Base-by-base conservation (phyloP, 1,284 basidiomycete genomes). In the Fistulinella cinereoalba region DNA sequence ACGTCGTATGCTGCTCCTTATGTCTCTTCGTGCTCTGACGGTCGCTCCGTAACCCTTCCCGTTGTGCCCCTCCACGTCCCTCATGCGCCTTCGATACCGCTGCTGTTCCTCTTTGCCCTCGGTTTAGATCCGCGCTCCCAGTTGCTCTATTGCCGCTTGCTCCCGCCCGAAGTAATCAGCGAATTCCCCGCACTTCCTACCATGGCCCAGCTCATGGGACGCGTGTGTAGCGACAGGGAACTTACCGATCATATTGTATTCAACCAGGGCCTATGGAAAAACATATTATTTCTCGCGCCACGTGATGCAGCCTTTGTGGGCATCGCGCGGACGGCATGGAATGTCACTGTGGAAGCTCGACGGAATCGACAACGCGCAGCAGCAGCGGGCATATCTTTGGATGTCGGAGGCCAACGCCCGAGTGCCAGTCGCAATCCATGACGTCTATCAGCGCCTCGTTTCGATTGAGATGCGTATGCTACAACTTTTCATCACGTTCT, bases 111-210 rank as follows among this genome's bases (percentile, higher is more conserved):
- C 39, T 67, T 62, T 28, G 62, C 56, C 6, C 54, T 70, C 4
- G 58, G 67, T 10, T 55, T 69, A 29, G 67, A 69, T 48, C 36
- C 50, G 6, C 60, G 59, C 15, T 57, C 63, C 4, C 64, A 66
- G 37, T 44, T 64, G n/a, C 62, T 74, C 33, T 70, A 57, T 24
- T 67, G 68, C 12, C 62, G 58, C 44, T 58, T 75, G 37, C 69
- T 76, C 31, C 73, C 73, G 0, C 33, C 58, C 7, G 59, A 64
- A 47, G 72, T 69, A 39, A 68, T 75, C 28, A 68, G 58, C 37
- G 73, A 75, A 61, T 75, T 71, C 52, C 74, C 83, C 2, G 74
- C 81, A 39, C 70, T 74, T 12, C 69, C 76, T 4, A 71, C 72
- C 11, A 83, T 85, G 81, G 71, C 79, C 1, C 64, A 70, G 25